phyloP scores from a whole-genome alignment of 2,329 filamentous ascomycete genomes.

The Hypomyces rosellus region DNA sequence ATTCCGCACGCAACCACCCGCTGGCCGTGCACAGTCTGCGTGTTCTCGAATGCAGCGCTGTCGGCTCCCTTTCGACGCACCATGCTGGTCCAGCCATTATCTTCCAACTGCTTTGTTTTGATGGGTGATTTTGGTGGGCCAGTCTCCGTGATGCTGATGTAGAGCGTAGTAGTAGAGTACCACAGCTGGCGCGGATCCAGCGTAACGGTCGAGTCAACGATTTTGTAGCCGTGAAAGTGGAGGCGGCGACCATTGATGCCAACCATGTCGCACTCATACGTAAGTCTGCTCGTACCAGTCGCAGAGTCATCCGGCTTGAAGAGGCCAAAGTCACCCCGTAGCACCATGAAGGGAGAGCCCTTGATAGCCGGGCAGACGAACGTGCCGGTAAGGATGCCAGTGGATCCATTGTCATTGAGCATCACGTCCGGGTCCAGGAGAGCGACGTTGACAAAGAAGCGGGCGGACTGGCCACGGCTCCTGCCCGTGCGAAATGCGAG shows the following conservation, averaged over 20 bases:
- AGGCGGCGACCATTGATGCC: constrained; percentile 46
- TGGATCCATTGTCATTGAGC: neutral
- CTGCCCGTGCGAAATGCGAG: constrained; percentile 46
- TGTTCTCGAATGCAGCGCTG: neutral
- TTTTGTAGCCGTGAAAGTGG: constrained; percentile 57
- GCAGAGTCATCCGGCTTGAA: constrained; percentile 48
- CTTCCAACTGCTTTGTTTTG: too few species aligned
- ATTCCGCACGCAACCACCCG: constrained; percentile 47
- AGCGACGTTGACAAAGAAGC: constrained; percentile 54
- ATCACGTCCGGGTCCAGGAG: constrained; percentile 35
- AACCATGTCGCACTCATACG: constrained; percentile 56
- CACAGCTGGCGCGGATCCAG: constrained; percentile 52
- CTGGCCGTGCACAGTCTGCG: neutral
- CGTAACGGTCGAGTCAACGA: constrained; percentile 54
- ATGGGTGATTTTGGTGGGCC: neutral
- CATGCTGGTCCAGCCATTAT: neutral
- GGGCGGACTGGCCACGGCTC: constrained; percentile 48
- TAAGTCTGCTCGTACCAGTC: constrained; percentile 52
- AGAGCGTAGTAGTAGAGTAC: constrained; percentile 56
- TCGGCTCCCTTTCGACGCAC: neutral
- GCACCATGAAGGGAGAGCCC: constrained; percentile 56
- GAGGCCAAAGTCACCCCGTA: constrained; percentile 50
- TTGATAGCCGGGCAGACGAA: constrained; percentile 33
- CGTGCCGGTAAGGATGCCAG: constrained; percentile 47
- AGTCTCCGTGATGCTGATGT: constrained; percentile 49